phyloP scores from a whole-genome alignment of 495 filamentous ascomycete genomes.

The Xylaria palmicola region DNA sequence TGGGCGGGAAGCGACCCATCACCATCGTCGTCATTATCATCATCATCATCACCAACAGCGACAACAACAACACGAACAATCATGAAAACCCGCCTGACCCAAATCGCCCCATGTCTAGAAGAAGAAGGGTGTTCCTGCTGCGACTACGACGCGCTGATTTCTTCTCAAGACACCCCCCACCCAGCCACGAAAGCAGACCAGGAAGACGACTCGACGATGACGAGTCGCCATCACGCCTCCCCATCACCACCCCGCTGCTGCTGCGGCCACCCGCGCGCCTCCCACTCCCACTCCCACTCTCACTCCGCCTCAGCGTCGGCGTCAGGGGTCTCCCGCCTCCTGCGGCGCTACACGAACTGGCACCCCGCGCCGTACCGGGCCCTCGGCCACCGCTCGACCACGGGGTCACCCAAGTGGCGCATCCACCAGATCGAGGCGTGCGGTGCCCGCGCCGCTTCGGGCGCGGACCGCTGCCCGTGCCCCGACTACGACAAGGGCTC shows the following conservation, averaged over 20 bases:
- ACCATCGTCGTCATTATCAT: too few species aligned
- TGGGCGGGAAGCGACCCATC: background rate
- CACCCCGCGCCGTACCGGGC: background rate
- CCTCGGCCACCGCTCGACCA: background rate
- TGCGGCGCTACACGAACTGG: constrained; percentile 2
- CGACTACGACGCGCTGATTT: background rate
- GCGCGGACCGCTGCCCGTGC: background rate
- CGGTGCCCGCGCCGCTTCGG: too few species aligned
- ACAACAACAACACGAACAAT: background rate
- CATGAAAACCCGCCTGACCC: background rate
- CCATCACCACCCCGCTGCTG: background rate
- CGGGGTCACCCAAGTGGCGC: background rate
- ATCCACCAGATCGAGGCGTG: background rate
- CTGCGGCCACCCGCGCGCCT: background rate
- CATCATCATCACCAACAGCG: too few species aligned
- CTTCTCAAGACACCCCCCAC: too few species aligned
- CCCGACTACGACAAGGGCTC: constrained; percentile 5
- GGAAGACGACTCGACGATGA: too few species aligned
- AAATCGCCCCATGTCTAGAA: background rate
- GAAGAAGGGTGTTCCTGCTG: background rate
- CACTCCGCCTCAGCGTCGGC: too few species aligned
- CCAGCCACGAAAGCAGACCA: too few species aligned
- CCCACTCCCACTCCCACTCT: too few species aligned
- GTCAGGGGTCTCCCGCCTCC: background rate
- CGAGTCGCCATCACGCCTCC: background rate